These are phyloP conservation scores for Termitomyces sp. DNA, from an alignment of 768 basidiomycete genomes.

Conservation along the genomic window DNA sequence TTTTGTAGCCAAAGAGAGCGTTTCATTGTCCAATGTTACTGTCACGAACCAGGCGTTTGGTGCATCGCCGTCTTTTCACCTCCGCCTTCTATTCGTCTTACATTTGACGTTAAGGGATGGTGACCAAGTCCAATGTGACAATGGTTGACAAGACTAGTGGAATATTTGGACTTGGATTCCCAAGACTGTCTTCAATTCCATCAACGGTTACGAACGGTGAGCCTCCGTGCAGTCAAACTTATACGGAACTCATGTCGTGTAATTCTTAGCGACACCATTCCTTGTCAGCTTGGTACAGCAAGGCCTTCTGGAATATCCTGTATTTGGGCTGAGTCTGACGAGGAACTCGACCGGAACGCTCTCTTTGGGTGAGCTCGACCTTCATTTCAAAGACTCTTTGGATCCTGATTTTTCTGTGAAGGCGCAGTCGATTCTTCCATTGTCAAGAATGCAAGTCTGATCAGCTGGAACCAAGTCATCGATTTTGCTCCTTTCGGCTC, in stretches of 20 bases:
- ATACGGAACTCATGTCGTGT: not conserved
- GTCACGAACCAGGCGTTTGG: slow-evolving; percentile 64
- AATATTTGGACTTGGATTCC: slow-evolving; percentile 72
- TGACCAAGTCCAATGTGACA: slow-evolving; percentile 59
- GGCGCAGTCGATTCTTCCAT: slow-evolving; percentile 76
- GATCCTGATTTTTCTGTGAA: slow-evolving; percentile 19
- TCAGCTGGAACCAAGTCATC: slow-evolving; percentile 73
- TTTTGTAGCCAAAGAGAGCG: slow-evolving; percentile 64
- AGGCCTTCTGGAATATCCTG: slow-evolving; percentile 66
- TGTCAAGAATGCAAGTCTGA: slow-evolving; percentile 53
- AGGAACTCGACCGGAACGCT: slow-evolving; percentile 58
- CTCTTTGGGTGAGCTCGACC: slow-evolving; percentile 47
- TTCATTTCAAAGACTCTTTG: not conserved
- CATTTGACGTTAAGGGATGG: slow-evolving; percentile 40
- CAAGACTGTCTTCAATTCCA: slow-evolving; percentile 63
- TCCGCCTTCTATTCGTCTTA: not conserved
- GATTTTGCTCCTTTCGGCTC: slow-evolving; percentile 64
- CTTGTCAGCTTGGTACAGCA: slow-evolving; percentile 57
- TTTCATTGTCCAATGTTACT: slow-evolving; percentile 58
- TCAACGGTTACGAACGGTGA: slow-evolving; percentile 43
- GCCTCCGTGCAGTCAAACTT: not conserved
- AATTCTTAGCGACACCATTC: slow-evolving; percentile 60
- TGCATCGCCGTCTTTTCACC: slow-evolving; percentile 23
- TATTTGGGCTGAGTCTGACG: slow-evolving; percentile 71
- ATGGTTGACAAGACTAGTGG: slow-evolving; percentile 66